These are phyloP conservation scores for Suillus variegatus DNA, from an alignment of 768 basidiomycete species.

Conservation along the genomic window DNA sequence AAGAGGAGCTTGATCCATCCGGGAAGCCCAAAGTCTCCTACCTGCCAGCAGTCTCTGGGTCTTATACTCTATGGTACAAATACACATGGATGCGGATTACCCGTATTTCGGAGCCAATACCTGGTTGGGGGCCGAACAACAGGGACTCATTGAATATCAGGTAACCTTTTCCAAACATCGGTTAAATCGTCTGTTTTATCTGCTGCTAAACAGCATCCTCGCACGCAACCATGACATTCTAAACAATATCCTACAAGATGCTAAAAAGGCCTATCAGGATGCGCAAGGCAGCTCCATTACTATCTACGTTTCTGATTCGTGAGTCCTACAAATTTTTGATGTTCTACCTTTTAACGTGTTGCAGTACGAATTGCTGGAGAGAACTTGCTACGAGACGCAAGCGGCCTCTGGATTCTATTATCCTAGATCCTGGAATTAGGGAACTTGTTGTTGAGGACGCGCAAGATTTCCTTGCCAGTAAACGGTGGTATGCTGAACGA, in stretches of 20 bases:
- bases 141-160: conserved; percentile 26
- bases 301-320: conserved; percentile 53
- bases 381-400: conserved; percentile 60
- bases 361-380: conserved; percentile 47
- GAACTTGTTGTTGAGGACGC: conserved; percentile 69
- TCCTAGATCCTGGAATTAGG: conserved; percentile 69
- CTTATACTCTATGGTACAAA: conserved; percentile 37
- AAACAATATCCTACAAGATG: conserved; percentile 55
- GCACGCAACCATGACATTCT: conserved; percentile 46
- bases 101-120: conserved; percentile 21
- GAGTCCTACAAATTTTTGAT: conserved; percentile 11
- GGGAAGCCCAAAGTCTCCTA: conserved; percentile 31
- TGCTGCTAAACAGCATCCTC: conserved; percentile 44
- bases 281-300: conserved; percentile 52
- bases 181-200: conserved; percentile 1
- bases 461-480: conserved; percentile 66
- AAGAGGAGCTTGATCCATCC: conserved; percentile 23
- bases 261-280: conserved; percentile 50
- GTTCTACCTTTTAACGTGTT: not conserved
- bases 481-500: conserved; percentile 71
- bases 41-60: conserved; percentile 33
- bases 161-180: conserved; percentile 6
- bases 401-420: conserved; percentile 64
- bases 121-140: conserved; percentile 17
- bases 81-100: conserved; percentile 31